Percentiles rank a stretch among this genome's conserved stretches.
Conservation (phyloP, 164 flowering plant species). For the Saururus chinensis region DNA sequence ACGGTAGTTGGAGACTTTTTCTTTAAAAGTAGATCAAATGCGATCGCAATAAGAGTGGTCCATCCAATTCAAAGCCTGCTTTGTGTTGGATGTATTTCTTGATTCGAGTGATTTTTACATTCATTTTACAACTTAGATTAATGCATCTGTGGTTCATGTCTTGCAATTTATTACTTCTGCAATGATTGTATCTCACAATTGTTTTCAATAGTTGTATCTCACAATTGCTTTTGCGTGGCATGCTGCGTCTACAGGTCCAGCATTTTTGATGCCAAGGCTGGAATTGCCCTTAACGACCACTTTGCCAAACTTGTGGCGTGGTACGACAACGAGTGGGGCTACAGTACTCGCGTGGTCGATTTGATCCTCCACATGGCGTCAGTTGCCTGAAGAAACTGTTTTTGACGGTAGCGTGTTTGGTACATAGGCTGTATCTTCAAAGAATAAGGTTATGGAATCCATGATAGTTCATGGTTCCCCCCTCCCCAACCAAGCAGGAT, state of each 20-base stretch:
- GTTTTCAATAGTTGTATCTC: background rate
- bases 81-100: background rate
- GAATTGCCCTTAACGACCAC: conserved; percentile 71
- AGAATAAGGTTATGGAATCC: no score
- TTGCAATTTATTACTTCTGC: no score
- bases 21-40: no score
- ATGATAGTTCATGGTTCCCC: no score
- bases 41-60: background rate
- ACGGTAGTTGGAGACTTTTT: no score
- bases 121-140: background rate
- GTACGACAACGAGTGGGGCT: conserved; percentile 95
- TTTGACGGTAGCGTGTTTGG: background rate
- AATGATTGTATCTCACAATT: no score
- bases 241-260: conserved; percentile 49
- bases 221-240: background rate
- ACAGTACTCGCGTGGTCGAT: conserved; percentile 27
- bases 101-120: background rate
- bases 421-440: background rate
- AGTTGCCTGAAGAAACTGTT: background rate
- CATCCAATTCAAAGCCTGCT: background rate
- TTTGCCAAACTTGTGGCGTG: conserved; percentile 82
- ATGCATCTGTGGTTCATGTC: no score
- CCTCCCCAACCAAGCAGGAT: no score
- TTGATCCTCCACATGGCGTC: conserved; percentile 14
- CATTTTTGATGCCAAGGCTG: conserved; percentile 96